Evolutionary conservation across 179 eudicot species (phyloP), one percentile per base, ranked within the genome.

Genomic region (Silene coronaria): DNA sequence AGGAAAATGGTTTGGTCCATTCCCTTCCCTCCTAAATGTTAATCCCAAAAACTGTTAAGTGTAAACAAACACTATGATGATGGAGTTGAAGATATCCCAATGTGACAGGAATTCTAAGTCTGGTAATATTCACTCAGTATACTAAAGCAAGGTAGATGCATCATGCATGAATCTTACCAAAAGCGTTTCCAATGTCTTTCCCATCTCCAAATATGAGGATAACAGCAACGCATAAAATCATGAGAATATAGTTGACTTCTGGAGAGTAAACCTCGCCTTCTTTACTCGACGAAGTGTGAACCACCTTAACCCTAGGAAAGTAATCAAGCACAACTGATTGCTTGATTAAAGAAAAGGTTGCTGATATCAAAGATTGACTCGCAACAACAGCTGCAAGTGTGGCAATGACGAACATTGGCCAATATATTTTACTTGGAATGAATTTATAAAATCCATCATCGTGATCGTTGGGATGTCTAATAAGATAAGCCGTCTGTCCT

Each of bases 211-310:
- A 90, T 75, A 82, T 80, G 46, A 90, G 84, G 72, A 90, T 82
- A 74, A 90, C 87, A 68, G 85, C 87, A 14, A 89, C 88, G 68
- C 96, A 90, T 6, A 89, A 73, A 64, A 86, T 66, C 92, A 89
- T 89, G 78, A 90, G 92, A 68, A 84, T 84, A 62, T 82, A 89
- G 71, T 90, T 90, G 62, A 87, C 80, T 82, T 90, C 90, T 26
- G 92, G 95, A 42, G 88, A 86, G 84, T 90, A 90, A 58, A 90
- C 89, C 84, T 88, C 87, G 77, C 92, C 95, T 85, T 90, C 90
- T 63, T 87, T 78, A 78, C 75, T 83, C 10, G 89, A 81, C 32
- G 91, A 88, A 60, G 95, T 90, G 82, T 90, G 92, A 48, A 88
- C 84, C 58, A 90, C 86, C 61, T 88, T 88, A 53, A 90, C 88